Base-by-base conservation (phyloP, 2,329 filamentous ascomycete species). In the Phyllosticta capitalensis region DNA sequence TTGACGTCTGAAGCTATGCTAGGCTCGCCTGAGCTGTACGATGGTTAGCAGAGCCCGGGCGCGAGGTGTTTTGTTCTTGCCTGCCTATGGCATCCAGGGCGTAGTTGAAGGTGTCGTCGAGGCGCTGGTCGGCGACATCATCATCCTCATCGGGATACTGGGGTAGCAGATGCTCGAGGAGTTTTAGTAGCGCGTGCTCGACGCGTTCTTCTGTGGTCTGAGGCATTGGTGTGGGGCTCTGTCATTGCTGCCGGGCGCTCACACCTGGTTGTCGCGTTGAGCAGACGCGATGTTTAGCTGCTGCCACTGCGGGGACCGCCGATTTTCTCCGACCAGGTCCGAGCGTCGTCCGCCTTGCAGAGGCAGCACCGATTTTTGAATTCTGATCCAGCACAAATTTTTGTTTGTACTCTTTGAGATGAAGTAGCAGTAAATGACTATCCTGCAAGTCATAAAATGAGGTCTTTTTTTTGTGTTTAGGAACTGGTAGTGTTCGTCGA, bases 111-210 rank as follows among this genome's bases (percentile, higher is more conserved):
- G 81, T 79, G 63, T 83, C 80, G 63, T 89, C 83, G 69, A 89
- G 84, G 63, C 87, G 83, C 66, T 86, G 79, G 69, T 91, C 84
- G 20, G 83, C 83, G 9, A 76, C 75, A n/a, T 83, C 83, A 63
- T 89, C 84, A 68, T 85, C 83, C 65, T 90, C 85, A 64, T 82
- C 76, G 49, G 83, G 79, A 63, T 85, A 80, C 55, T 80, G 77
- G 59, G 88, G 88, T 59, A 94, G 79, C 61, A 92, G 78, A 69
- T 88, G 86, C 67, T 85, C 79, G 70, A 95, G 85, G 69, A 95
- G 81, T 74, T 87, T 86, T 71, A 89, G 84, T 71, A 95, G 85
- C 71, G 89, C 90, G 72, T 85, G 85, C 71, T 87, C 84, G 74
- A 95, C 83, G 77, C 89, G 88, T 73, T 84, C 75, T 63, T 70